Base-by-base conservation (phyloP, 768 basidiomycete genomes). In the Leccinum rimulosum region DNA sequence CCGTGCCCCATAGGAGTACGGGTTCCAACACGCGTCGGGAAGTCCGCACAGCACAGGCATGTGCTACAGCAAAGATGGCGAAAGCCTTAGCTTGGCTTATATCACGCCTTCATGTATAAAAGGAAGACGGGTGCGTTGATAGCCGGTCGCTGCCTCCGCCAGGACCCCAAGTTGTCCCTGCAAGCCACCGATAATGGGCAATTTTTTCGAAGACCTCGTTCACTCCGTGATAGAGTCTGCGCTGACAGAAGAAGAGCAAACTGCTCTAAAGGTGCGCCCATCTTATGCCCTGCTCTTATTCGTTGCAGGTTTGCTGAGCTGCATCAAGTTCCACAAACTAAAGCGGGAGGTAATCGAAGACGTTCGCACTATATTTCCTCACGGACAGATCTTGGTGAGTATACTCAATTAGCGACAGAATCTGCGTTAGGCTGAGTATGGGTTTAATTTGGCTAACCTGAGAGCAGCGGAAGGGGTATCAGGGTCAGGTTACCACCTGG, bases 281-380 rank as follows among this genome's bases (percentile, higher is more conserved):
- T 15, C 14, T 22, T 3, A 10, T 25, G 19, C 15, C 4, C 10
- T 47, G 2, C 33, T 17, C 48, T 22, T 22, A 11, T 14, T 35
- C 33, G 4, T 35, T 35, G 9, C 3, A 27, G 40, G 14, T 30
- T 9, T 4, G 10, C 30, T 59, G 11, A 56, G 12, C 4, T 3
- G 5, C 28, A 19, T 5, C 3, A 71, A 71, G 52, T 71, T 71
- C 58, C 65, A 69, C 51, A 71, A 69, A 28, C 59, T 71, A 14
- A 71, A 65, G 48, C 65, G 62, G 17, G 71, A 71, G 0, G 71
- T 69, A 35, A 71, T 71, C 4, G 58, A 73, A 1, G 70, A 70
- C 14, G 65, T 73, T 35, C 69, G 67, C 12, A 3, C 51, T 7
- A 52, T 71, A 4, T 71, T 71, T 14, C 70, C 71, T 12, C 70